phyloP scores from a whole-genome alignment of 805 yeast genomes.

The Kuraishia hungarica region DNA sequence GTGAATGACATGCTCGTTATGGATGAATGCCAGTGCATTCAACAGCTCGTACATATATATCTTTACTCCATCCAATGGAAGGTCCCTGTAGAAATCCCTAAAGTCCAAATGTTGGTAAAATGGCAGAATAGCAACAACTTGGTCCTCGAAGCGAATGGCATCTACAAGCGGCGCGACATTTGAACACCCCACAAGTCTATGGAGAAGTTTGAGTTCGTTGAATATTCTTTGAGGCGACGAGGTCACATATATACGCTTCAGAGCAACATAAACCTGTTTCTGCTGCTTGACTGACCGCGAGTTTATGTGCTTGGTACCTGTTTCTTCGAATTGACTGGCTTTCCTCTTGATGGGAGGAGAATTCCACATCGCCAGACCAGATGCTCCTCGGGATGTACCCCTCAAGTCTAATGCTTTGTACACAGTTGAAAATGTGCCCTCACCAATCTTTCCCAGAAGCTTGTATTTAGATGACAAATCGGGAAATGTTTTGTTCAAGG shows the following conservation, averaged over 20 bases:
- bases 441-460: slow-evolving; percentile 51
- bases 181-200: slow-evolving; percentile 55
- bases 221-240: slow-evolving; percentile 88
- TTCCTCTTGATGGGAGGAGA: slow-evolving; percentile 19
- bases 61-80: slow-evolving; percentile 73
- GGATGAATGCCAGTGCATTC: slow-evolving; percentile 69
- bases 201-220: slow-evolving; percentile 77
- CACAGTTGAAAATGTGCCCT: slow-evolving; percentile 77
- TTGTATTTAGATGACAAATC: slow-evolving; percentile 24
- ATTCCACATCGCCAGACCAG: slow-evolving; percentile 18
- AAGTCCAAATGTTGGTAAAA: slow-evolving; percentile 88
- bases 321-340: slow-evolving; percentile 15
- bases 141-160: slow-evolving; percentile 81
- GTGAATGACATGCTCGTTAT: slow-evolving; percentile 74
- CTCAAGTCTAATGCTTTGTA: slow-evolving; percentile 44
- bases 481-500: slow-evolving; percentile 20
- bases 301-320: slow-evolving; percentile 7
- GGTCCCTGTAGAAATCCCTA: slow-evolving; percentile 73
- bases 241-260: slow-evolving; percentile 90
- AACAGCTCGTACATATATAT: slow-evolving; percentile 74
- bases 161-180: slow-evolving; percentile 87
- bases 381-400: slow-evolving; percentile 10
- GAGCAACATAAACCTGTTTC: slow-evolving; percentile 56
- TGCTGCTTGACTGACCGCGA: slow-evolving; percentile 13
- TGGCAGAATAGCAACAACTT: slow-evolving; percentile 87